Evolutionary conservation across 306 rosid species (phyloP).

Genomic region (Cicer judaicum): DNA sequence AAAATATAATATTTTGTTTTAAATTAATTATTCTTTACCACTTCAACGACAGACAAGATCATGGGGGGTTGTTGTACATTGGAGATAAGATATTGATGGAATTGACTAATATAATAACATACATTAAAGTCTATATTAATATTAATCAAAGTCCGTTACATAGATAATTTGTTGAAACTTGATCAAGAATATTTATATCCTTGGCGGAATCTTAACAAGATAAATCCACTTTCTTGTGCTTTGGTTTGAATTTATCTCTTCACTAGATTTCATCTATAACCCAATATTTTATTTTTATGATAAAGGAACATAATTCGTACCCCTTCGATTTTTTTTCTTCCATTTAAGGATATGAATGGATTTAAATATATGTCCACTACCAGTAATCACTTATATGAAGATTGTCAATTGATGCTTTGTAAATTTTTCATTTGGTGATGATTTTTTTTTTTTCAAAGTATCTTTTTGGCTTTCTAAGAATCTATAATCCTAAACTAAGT

Average conservation of each 20-base stretch:
- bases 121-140: conserved; percentile 22
- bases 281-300: conserved; percentile 3
- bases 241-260: conserved; percentile 38
- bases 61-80: conserved; percentile 49
- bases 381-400: conserved; percentile 12
- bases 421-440: conserved; percentile 5
- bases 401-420: conserved; percentile 7
- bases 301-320: neutral
- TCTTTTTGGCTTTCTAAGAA: neutral
- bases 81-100: conserved; percentile 55
- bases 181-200: conserved; percentile 34
- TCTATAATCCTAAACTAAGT: neutral
- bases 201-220: conserved; percentile 32
- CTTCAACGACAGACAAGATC: conserved; percentile 54
- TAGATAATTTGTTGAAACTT: conserved; percentile 22
- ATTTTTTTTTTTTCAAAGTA: neutral
- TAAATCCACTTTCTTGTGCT: conserved; percentile 49
- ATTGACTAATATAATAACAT: conserved; percentile 43
- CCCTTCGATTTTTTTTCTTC: neutral
- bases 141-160: conserved; percentile 8
- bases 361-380: neutral
- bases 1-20: conserved; percentile 6
- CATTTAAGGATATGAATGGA: conserved; percentile 2
- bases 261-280: conserved; percentile 7
- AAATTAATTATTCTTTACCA: conserved; percentile 41